Conservation (phyloP, 208 protist species). For the Trichomonas gallinae region DNA sequence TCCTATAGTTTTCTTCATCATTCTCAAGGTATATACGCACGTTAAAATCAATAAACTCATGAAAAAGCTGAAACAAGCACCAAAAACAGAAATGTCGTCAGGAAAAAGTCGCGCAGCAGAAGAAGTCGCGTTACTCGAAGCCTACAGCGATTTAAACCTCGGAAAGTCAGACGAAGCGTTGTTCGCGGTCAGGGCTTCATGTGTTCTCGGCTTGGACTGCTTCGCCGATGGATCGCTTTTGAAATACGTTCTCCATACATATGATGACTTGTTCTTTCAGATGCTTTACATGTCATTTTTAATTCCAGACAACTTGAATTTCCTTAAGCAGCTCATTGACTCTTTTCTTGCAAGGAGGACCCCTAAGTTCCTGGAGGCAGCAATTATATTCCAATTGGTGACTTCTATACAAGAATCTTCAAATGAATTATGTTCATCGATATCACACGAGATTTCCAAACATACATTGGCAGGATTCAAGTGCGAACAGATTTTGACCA, state of each 20-base stretch:
- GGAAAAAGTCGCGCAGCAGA: background rate
- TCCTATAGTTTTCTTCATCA: background rate
- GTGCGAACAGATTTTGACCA: background rate
- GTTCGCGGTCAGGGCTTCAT: background rate
- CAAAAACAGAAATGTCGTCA: background rate
- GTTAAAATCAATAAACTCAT: background rate
- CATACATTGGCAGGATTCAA: background rate
- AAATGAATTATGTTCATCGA: background rate
- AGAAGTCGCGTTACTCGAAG: background rate
- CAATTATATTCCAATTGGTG: background rate
- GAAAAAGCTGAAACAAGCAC: background rate
- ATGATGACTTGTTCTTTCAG: background rate
- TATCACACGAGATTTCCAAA: background rate
- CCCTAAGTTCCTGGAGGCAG: background rate
- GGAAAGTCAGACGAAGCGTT: background rate
- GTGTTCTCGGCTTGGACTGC: background rate
- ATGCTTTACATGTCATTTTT: background rate
- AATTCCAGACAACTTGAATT: background rate
- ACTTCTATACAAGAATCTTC: background rate
- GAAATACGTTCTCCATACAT: background rate
- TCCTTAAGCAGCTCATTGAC: background rate
- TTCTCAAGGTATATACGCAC: background rate
- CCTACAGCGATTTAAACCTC: background rate
- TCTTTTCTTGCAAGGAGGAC: background rate
- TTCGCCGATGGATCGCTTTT: background rate